Percentiles rank a stretch among this genome's conserved stretches.
These are phyloP conservation scores for Stellera chamaejasme DNA, from an alignment of 345 rosid genomes.

Conservation along the genomic window DNA sequence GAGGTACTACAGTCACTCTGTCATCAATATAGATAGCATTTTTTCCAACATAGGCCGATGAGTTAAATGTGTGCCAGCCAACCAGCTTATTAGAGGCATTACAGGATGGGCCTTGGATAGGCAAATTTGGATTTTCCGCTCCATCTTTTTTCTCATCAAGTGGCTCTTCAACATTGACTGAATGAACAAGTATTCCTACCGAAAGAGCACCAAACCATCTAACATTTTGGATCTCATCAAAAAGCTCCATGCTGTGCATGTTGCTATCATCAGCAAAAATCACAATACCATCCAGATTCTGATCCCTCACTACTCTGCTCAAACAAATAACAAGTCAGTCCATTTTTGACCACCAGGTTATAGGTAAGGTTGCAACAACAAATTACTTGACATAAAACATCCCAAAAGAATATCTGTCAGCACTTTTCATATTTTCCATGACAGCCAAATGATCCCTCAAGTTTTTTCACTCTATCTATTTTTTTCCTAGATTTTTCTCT, in stretches of 20 bases:
- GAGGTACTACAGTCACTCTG: conserved; percentile 71
- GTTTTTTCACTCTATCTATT: no score
- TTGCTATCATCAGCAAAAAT: conserved; percentile 96
- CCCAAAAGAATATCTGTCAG: no score
- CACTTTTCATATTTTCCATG: no score
- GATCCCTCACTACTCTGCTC: conserved; percentile 65
- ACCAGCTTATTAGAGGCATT: conserved; percentile 53
- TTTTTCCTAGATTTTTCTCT: no score
- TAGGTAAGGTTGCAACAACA: conserved; percentile 11
- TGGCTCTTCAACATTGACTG: conserved; percentile 39
- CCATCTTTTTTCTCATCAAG: conserved; percentile 22
- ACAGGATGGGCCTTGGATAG: conserved; percentile 97
- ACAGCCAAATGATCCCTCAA: no score
- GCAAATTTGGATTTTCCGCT: conserved; percentile 40
- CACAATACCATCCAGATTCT: conserved; percentile 92
- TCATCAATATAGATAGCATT: conserved; percentile 71
- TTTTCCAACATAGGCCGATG: conserved; percentile 51
- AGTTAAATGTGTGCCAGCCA: conserved; percentile 87
- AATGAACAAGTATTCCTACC: conserved; percentile 69
- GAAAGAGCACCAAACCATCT: conserved; percentile 90
- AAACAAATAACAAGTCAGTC: conserved; percentile 16
- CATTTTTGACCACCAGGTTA: not conserved
- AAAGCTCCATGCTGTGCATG: conserved; percentile 95
- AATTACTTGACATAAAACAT: no score
- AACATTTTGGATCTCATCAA: conserved; percentile 86